Evolutionary conservation across 2,329 filamentous ascomycete genomes (phyloP).

Genomic region (Harringtonia lauricola): DNA sequence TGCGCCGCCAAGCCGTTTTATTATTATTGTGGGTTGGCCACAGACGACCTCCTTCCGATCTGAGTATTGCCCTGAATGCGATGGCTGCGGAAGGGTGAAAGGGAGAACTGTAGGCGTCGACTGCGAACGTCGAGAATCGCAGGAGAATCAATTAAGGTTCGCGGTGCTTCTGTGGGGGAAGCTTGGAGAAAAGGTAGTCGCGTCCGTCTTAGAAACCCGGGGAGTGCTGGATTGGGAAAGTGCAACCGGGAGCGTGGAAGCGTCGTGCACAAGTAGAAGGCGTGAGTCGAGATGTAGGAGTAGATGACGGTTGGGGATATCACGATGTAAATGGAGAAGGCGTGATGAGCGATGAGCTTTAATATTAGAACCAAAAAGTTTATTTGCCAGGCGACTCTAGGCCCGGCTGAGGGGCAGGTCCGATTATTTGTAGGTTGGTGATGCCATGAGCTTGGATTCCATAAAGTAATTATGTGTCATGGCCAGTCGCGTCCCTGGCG

Average conservation of each 20-base stretch:
- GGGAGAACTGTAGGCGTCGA: too few relatives aligned
- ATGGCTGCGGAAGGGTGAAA: too few relatives aligned
- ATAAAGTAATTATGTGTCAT: conserved; percentile 24
- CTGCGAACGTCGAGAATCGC: too few relatives aligned
- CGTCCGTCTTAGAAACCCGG: background rate
- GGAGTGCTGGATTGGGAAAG: background rate
- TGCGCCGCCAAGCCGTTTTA: background rate
- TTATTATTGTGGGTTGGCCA: too few relatives aligned
- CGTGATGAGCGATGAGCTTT: too few relatives aligned
- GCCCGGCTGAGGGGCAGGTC: background rate
- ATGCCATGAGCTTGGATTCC: conserved; percentile 10
- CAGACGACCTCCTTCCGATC: too few relatives aligned
- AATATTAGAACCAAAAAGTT: background rate
- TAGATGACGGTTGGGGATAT: too few relatives aligned
- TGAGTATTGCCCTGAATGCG: too few relatives aligned
- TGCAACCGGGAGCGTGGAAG: background rate
- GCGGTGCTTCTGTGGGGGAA: too few relatives aligned
- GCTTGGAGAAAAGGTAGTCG: too few relatives aligned
- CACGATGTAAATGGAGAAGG: too few relatives aligned
- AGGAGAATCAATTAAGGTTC: too few relatives aligned
- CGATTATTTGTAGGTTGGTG: conserved; percentile 12
- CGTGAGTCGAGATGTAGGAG: background rate
- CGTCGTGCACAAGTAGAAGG: background rate
- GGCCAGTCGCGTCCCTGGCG: background rate
- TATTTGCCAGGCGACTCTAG: background rate